These are phyloP conservation scores for Claviceps quebecensis DNA, from an alignment of 2,329 filamentous ascomycete species.

Conservation along the genomic window DNA sequence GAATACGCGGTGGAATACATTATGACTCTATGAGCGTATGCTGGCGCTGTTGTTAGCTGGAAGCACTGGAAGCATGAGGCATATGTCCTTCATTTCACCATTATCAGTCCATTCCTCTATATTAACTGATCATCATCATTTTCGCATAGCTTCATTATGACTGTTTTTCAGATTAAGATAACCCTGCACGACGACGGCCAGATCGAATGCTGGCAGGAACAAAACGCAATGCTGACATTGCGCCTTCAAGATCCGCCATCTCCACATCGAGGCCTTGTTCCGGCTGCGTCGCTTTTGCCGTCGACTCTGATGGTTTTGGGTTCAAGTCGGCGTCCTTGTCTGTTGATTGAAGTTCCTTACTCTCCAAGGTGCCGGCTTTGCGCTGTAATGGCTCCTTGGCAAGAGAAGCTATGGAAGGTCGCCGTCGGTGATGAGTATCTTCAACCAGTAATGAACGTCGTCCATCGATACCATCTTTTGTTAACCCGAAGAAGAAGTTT, in stretches of 20 bases:
- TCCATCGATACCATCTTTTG: constrained; percentile 80
- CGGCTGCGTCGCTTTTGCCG: constrained; percentile 8
- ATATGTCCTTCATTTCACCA: constrained; percentile 21
- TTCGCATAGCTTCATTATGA: constrained; percentile 11
- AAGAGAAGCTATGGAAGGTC: constrained; percentile 28
- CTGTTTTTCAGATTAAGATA: constrained; percentile 29
- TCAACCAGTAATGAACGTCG: constrained; percentile 63
- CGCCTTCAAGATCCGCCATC: constrained; percentile 49
- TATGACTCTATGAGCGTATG: not conserved
- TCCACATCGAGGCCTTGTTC: constrained; percentile 27
- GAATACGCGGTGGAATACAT: not conserved
- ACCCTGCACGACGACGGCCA: constrained; percentile 42
- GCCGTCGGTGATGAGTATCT: constrained; percentile 32
- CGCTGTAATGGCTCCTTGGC: constrained; percentile 19
- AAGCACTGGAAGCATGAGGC: constrained; percentile 16
- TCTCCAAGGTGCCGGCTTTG: constrained; percentile 19
- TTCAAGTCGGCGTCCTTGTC: constrained; percentile 8
- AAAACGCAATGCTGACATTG: constrained; percentile 61
- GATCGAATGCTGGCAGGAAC: constrained; percentile 55
- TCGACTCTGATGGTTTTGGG: constrained; percentile 8
- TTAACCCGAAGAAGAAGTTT: constrained; percentile 77
- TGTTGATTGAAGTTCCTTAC: constrained; percentile 4
- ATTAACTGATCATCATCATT: constrained; percentile 18
- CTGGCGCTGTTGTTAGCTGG: not conserved
- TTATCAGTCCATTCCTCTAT: constrained; percentile 13